Base-by-base conservation (phyloP, 495 filamentous ascomycete genomes). In the Oidiodendron maius region DNA sequence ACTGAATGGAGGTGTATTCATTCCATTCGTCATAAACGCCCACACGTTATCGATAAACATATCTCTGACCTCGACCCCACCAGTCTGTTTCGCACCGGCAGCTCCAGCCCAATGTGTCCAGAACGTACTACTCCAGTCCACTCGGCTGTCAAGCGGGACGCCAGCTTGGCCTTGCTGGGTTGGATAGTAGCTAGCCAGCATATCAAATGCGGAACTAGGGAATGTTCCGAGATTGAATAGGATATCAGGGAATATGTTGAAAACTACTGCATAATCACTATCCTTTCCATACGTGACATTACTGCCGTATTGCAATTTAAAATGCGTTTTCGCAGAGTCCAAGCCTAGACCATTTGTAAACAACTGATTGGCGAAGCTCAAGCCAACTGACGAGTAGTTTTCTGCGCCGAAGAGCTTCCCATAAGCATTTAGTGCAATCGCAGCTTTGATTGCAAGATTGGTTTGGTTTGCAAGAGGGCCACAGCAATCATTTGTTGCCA, bases 401-500 rank as follows among this genome's bases (percentile, higher is more conserved):
- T 36, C 15, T 4, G 61, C 46, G 4, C 65, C 65, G 37, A 62
- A 70, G 30, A 75, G 45, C 20, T 61, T 60, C 3, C 74, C 72
- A n/a, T 15, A 44, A 39, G 91, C 90, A 55, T 84, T 81, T 64
- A 96, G 86, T 11, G 89, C 90, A 51, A 96, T 78, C 59, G 95
- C 91, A 16, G 88, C 90, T 62, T 96, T 96, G 49, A 96, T 72
- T 2, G 88, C 90, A n/a, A 96, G 75, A 59, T 96, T 95, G 0
- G 91, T 93, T 61, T 95, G 91, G 46, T 94, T 84, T 12, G 74
- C 80, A 22, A 95, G 72, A 60, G 84, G 84, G 36, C 90, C 90
- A 3, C 89, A 89, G 63, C 95, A 95, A 61, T 96, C 90, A 61
- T 96, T 89, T 2, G 90, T 96, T 22, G 81, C 89, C 23, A 95